Evolutionary conservation across 2,329 filamentous ascomycete species (phyloP), one percentile per base, ranked within the genome.

Genomic region (Ceratocystis smalleyi): DNA sequence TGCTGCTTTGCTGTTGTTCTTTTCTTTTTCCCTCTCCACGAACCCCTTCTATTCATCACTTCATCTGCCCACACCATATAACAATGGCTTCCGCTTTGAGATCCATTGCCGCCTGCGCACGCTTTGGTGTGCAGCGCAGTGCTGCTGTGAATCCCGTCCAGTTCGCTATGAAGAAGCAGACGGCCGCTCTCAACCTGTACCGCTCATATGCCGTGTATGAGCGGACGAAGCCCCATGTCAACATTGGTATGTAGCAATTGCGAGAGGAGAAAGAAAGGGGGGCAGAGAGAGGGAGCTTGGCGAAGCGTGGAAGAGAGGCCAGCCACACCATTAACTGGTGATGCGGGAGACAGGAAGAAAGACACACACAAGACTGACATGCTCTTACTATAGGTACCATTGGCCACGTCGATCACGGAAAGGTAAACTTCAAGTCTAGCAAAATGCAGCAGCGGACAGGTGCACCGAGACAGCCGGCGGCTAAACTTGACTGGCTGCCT

Each of bases 401-500:
- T 78, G 94, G 94, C 71, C 94, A 99, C 81, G 94, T 99, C 78
- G 94, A 99, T 84, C 92, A 99, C 80, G 92, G 92, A 81, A 99
- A 99, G 88, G 91, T 95, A 79, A 69, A 66, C 35, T 67, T 59
- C 35, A 40, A 40, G 10, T 40, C 35, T 40, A 15, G 35, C 10
- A 40, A 40, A 40, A 40, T 15, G 35, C 35, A 40, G 3, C 35
- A 40, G 35, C 12, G 12, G 10, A 40, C 3, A 15, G 35, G 12
- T 40, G 12, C 35, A 40, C 10, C 10, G 3, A 40, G 10, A 40
- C 35, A 15, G 35, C 8, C 10, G 15, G 12, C 3, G 15, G 35
- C 47, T 22, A 24, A n/a, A 19, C 47, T 19, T 24, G 3, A 22
- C 12, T 22, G n/a, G 47, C 10, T n/a, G n/a, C 27, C 4, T n/a